A percentile compares a stretch with the other conserved stretches of the same genome.
Evolutionary conservation across 2,329 filamentous ascomycete genomes (phyloP).

Genomic region (Sordariomycetes sp.): DNA sequence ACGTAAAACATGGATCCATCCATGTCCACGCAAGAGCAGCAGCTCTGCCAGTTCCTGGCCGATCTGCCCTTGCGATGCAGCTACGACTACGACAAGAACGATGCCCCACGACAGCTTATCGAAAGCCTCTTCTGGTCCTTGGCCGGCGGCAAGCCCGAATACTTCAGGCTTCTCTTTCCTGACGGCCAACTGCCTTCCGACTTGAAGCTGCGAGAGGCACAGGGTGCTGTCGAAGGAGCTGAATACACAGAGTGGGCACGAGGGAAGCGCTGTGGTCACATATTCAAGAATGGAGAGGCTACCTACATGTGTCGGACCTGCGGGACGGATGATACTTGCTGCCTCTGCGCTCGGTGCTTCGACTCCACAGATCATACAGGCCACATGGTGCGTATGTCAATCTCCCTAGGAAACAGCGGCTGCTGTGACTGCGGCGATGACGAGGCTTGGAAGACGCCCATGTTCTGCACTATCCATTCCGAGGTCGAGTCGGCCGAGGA

Average conservation of each 20-base stretch:
- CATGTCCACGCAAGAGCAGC: conserved; percentile 63
- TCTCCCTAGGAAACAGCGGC: conserved; percentile 84
- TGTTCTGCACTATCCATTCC: conserved; percentile 92
- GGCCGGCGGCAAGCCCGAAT: conserved; percentile 63
- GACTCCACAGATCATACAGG: conserved; percentile 90
- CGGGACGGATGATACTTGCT: conserved; percentile 89
- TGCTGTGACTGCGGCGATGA: conserved; percentile 97
- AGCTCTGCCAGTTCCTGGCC: conserved; percentile 75
- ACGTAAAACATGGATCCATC: conserved; percentile 35
- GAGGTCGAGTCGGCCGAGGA: conserved; percentile 36
- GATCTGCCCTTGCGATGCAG: conserved; percentile 64
- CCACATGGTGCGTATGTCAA: conserved; percentile 81
- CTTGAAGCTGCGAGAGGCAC: conserved; percentile 77
- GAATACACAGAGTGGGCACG: conserved; percentile 90
- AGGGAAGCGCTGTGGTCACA: conserved; percentile 92
- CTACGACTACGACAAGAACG: conserved; percentile 67
- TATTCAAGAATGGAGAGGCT: conserved; percentile 89
- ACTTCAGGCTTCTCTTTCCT: conserved; percentile 76
- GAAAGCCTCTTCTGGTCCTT: conserved; percentile 80
- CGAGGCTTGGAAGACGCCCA: conserved; percentile 83
- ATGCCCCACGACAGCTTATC: conserved; percentile 64
- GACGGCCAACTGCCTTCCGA: conserved; percentile 54
- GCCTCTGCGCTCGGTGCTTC: conserved; percentile 88
- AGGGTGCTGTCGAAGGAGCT: conserved; percentile 85
- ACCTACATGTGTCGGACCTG: conserved; percentile 94